Evolutionary conservation across 306 rosid genomes (phyloP).

Genomic region (Ormosia semicastrata): DNA sequence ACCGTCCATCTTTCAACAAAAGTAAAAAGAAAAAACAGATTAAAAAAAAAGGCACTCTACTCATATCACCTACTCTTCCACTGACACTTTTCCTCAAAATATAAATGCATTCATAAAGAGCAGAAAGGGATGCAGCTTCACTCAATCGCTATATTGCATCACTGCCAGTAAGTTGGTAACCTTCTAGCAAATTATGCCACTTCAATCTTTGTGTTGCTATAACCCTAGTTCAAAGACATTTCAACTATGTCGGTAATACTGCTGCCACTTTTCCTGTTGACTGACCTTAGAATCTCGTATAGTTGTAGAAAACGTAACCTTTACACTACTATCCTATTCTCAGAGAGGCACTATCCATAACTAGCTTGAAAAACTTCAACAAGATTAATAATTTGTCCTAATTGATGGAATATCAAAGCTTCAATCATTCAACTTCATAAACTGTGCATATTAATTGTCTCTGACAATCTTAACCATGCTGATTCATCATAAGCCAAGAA

Average conservation of each 20-base stretch:
- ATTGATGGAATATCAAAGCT: slow-evolving; percentile 16
- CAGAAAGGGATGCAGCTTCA: not conserved
- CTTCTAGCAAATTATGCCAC: not conserved
- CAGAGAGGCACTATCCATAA: slow-evolving; percentile 3
- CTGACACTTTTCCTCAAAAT: not conserved
- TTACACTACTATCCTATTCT: slow-evolving; percentile 8
- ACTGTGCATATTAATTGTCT: too few relatives aligned
- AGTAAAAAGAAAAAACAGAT: not conserved
- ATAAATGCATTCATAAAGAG: not conserved
- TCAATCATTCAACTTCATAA: not conserved
- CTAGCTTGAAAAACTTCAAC: not conserved
- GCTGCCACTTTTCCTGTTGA: slow-evolving; percentile 9
- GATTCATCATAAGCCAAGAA: slow-evolving; percentile 1
- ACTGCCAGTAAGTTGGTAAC: not conserved
- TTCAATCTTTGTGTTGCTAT: not conserved
- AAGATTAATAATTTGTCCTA: not conserved
- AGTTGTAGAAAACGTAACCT: not conserved
- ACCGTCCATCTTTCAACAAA: too few relatives aligned
- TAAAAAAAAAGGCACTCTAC: not conserved
- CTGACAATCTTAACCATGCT: not conserved
- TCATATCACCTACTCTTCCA: not conserved
- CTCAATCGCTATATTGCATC: not conserved
- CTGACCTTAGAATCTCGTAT: not conserved
- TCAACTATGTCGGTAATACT: not conserved
- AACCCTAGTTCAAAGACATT: not conserved